Evolutionary conservation across 345 rosid species (phyloP), one percentile per base, ranked within the genome.

Genomic region (Cardamine chenopodiifolia): DNA sequence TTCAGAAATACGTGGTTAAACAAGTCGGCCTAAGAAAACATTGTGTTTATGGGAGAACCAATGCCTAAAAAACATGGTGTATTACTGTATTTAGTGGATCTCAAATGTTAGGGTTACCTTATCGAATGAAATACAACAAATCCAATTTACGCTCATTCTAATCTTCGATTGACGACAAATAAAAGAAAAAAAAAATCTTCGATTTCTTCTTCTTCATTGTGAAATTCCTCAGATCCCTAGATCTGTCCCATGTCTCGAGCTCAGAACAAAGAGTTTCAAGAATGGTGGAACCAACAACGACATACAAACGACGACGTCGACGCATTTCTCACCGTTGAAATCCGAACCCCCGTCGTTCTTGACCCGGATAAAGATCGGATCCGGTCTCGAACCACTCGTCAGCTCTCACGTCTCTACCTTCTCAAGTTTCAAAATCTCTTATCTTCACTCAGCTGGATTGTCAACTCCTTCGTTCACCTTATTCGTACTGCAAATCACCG

Each of bases 231-330:
- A 44, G 48, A 44, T 44, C 48, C 48, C 18, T 44, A 44, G 48
- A 44, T 44, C 48, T 44, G 48, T 37, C 28, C 9, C 19, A 85
- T 85, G 88, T 81, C 88, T 70, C 84, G 85, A 28, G 70, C 84
- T 15, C 91, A 85, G 70, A 87, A 87, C 80, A 69, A 80, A 69
- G 94, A 87, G 82, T 89, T 89, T 79, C 91, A 87, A 34, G 80
- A 87, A 84, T 85, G 94, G 88, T 89, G 98, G 98, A 92, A 87
- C 89, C 83, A 89, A 72, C 96, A 90, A 31, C 85, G 90, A 62
- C 85, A 89, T 52, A 78, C 70, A 47, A 62, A 67, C 78, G 63
- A 71, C 28, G 76, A 75, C 19, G 60, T 70, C 54, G 71, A 63
- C 25, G 74, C 82, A 2, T 75, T 83, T 26, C 81, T 82, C 70